Evolutionary conservation across 148 eudicot genomes (phyloP).

Genomic region (Bassia scoparia): DNA sequence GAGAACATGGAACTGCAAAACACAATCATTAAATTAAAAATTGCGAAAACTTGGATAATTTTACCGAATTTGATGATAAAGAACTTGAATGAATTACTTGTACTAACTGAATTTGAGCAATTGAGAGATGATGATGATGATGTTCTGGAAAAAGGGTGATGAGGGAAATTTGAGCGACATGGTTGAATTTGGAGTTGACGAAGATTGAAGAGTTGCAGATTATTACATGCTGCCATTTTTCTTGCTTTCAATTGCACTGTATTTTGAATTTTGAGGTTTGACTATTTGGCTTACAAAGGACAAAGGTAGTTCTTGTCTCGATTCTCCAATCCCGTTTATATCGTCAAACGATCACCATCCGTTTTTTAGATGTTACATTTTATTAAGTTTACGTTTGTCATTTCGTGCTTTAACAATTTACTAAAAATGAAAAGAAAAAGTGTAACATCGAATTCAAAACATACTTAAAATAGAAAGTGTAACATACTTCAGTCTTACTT

Average conservation of each 20-base stretch:
- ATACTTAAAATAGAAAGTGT: no score
- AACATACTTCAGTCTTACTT: no score
- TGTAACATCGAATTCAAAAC: no score
- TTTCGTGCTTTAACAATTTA: no score
- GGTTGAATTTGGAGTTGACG: slow-evolving; percentile 5
- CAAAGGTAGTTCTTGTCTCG: no score
- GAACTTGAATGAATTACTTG: not conserved
- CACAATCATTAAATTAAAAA: not conserved
- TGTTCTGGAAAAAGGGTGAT: not conserved
- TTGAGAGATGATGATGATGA: not conserved
- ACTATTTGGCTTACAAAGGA: no score
- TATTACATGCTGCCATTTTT: not conserved
- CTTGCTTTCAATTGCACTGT: not conserved
- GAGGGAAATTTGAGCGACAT: not conserved
- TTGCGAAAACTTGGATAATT: not conserved
- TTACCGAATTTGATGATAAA: not conserved
- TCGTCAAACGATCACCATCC: no score
- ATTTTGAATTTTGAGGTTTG: no score
- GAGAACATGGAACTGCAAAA: slow-evolving; percentile 21
- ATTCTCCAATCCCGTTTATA: no score
- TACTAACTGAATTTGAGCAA: not conserved
- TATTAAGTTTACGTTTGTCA: no score
- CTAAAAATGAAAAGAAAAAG: no score
- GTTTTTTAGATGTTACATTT: no score
- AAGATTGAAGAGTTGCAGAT: not conserved